Conservation (phyloP, 495 filamentous ascomycete species). For the Pyronema domesticum region DNA sequence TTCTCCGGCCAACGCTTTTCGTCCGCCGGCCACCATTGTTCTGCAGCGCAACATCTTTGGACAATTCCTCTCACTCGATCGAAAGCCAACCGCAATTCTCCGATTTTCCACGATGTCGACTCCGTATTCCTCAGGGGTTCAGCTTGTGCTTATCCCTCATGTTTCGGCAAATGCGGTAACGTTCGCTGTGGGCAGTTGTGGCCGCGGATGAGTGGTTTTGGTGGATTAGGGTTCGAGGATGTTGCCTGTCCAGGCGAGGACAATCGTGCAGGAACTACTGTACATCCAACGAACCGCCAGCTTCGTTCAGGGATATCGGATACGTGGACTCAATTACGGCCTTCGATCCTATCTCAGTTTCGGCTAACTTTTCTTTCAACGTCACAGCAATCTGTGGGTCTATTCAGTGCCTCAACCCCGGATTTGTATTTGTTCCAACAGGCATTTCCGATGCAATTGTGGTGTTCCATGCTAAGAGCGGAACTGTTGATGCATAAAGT, state of each 20-base stretch:
- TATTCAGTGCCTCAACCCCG: not conserved
- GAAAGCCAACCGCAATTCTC: too few species aligned
- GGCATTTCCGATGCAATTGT: not conserved
- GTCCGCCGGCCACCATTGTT: too few species aligned
- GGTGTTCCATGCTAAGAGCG: not conserved
- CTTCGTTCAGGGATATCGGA: not conserved
- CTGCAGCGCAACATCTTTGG: too few species aligned
- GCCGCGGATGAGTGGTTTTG: not conserved
- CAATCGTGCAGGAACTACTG: too few species aligned
- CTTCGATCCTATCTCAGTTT: not conserved
- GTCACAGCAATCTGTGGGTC: not conserved
- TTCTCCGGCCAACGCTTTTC: too few species aligned
- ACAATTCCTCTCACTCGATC: too few species aligned
- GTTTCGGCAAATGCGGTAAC: not conserved
- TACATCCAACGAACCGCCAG: not conserved
- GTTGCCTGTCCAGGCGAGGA: not conserved
- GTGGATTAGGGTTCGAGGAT: not conserved
- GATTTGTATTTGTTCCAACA: not conserved
- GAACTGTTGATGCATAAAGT: not conserved
- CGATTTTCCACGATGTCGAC: too few species aligned
- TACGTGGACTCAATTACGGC: not conserved
- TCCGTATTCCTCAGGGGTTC: too few species aligned
- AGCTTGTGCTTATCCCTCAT: not conserved
- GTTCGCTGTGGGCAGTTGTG: not conserved
- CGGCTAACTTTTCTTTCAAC: not conserved